phyloP scores from a whole-genome alignment of 1,139 yeast species.

The Kurtzmaniella natalensis region DNA sequence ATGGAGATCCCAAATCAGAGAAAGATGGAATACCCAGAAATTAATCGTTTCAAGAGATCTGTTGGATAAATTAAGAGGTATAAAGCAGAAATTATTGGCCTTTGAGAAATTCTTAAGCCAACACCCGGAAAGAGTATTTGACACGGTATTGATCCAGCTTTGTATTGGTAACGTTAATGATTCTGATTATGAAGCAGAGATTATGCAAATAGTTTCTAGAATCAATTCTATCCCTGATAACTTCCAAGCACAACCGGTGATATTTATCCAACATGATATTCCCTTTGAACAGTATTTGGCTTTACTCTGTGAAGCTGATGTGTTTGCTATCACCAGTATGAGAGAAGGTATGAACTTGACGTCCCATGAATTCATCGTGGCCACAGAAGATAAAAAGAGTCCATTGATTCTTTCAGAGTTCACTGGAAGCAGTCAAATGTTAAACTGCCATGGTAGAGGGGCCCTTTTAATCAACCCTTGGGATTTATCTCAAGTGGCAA shows the following conservation, averaged over 20 bases:
- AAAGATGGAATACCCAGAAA: slow-evolving; percentile 69
- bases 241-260: slow-evolving; percentile 82
- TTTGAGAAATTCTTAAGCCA: slow-evolving; percentile 71
- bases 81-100: slow-evolving; percentile 81
- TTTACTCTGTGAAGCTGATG: slow-evolving; percentile 77
- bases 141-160: slow-evolving; percentile 77
- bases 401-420: slow-evolving; percentile 89
- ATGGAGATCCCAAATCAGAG: slow-evolving; percentile 71
- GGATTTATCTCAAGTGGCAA: slow-evolving; percentile 68
- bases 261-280: slow-evolving; percentile 80
- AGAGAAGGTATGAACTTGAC: slow-evolving; percentile 97
- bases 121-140: slow-evolving; percentile 67
- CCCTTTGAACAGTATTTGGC: slow-evolving; percentile 89
- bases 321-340: slow-evolving; percentile 82
- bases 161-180: slow-evolving; percentile 59
- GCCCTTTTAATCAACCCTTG: slow-evolving; percentile 88
- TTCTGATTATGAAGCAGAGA: slow-evolving; percentile 61
- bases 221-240: slow-evolving; percentile 75
- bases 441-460: slow-evolving; percentile 50
- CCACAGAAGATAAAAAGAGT: slow-evolving; percentile 67
- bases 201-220: slow-evolving; percentile 75
- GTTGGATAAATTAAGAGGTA: slow-evolving; percentile 81
- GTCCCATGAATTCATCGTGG: slow-evolving; percentile 87
- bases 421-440: slow-evolving; percentile 85
- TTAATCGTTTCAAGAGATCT: slow-evolving; percentile 87